Percentiles rank a stretch among this genome's conserved stretches.
phyloP scores from a whole-genome alignment of 2,329 filamentous ascomycete species.

The Catunica adiposa region DNA sequence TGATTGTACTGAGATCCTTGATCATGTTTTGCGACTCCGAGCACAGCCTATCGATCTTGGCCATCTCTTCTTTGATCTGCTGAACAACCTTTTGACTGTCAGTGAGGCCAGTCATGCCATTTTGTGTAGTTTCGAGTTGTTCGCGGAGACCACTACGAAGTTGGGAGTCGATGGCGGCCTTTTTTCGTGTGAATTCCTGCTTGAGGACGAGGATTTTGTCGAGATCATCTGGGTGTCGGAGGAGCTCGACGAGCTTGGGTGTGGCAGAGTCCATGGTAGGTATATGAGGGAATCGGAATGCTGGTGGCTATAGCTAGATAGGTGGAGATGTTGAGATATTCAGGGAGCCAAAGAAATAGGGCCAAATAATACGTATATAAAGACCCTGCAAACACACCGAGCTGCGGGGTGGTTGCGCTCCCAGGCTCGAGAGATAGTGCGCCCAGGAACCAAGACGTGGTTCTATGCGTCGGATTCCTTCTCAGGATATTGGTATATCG shows the following conservation, averaged over 20 bases:
- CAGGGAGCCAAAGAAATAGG: too few species aligned
- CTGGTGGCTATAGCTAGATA: too few species aligned
- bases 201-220: conserved; percentile 88
- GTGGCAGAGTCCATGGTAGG: conserved; percentile 46
- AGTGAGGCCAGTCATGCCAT: conserved; percentile 73
- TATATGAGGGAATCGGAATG: background rate
- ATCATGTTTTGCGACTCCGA: conserved; percentile 97
- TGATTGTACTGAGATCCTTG: conserved; percentile 85
- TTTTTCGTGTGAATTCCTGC: conserved; percentile 86
- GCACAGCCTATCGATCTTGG: conserved; percentile 94
- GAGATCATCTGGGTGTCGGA: conserved; percentile 89
- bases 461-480: too few species aligned
- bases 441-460: too few species aligned
- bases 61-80: conserved; percentile 93
- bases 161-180: conserved; percentile 76
- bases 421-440: too few species aligned
- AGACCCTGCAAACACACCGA: too few species aligned
- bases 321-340: too few species aligned
- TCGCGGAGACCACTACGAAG: conserved; percentile 76
- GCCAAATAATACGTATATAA: too few species aligned
- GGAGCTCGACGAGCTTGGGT: conserved; percentile 76
- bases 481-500: too few species aligned
- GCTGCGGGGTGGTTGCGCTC: too few species aligned
- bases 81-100: conserved; percentile 86
- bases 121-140: conserved; percentile 86